These are phyloP conservation scores for Malassezia caprae DNA, from an alignment of 1,284 basidiomycete species.

Conservation along the genomic window DNA sequence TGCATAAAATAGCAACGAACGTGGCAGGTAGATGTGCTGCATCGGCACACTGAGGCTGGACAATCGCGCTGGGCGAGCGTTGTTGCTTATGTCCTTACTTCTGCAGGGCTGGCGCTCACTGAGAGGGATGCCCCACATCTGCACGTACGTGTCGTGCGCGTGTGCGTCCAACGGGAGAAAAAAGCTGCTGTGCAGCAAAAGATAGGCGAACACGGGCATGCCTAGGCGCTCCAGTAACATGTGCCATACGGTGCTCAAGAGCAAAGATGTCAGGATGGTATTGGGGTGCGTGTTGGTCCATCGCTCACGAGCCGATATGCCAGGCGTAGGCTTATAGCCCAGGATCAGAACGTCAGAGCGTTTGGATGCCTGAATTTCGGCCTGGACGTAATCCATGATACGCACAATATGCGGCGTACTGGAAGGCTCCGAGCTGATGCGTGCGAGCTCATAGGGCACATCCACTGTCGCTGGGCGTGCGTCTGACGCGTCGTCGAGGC, in stretches of 20 bases:
- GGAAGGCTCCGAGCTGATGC: not conserved
- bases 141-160: conserved; percentile 64
- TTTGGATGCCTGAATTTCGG: not conserved
- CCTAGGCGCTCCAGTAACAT: conserved; percentile 60
- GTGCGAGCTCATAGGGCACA: not conserved
- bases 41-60: not conserved
- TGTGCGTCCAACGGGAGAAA: conserved; percentile 58
- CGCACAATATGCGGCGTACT: not conserved
- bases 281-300: conserved; percentile 58
- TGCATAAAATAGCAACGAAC: not conserved
- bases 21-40: not conserved
- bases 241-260: conserved; percentile 59
- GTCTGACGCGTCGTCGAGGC: not conserved
- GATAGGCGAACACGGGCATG: conserved; percentile 60
- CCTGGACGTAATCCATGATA: not conserved
- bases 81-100: not conserved
- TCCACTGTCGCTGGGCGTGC: not conserved
- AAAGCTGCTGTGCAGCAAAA: conserved; percentile 62
- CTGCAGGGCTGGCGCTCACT: conserved; percentile 46
- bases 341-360: conserved; percentile 55
- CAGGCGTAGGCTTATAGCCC: conserved; percentile 54
- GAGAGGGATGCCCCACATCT: conserved; percentile 64
- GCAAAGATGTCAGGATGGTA: conserved; percentile 61
- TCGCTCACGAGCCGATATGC: not conserved
- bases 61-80: not conserved